Evolutionary conservation across 148 eudicot species (phyloP).

Genomic region (Spergularia bocconei): DNA sequence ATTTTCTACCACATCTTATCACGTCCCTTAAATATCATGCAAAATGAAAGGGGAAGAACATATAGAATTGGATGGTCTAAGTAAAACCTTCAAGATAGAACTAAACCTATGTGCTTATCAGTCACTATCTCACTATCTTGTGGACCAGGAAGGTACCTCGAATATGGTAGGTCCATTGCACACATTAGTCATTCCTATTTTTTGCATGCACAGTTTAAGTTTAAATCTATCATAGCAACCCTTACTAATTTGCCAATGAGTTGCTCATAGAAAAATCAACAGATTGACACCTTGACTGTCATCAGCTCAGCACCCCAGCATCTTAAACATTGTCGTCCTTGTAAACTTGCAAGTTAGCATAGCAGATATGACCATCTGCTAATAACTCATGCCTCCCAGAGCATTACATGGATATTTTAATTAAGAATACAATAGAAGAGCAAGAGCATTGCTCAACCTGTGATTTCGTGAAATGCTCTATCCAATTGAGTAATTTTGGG

Average conservation of each 20-base stretch:
- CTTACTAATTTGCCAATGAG: background rate
- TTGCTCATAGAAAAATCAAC: background rate
- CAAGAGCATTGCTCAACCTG: conserved; percentile 43
- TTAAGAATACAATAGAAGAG: background rate
- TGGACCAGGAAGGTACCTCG: too few relatives aligned
- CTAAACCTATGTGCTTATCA: too few relatives aligned
- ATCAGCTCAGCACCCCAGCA: background rate
- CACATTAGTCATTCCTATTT: too few relatives aligned
- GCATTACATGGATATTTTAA: background rate
- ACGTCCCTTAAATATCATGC: too few relatives aligned
- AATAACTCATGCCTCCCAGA: background rate
- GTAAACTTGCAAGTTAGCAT: background rate
- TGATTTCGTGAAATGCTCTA: conserved; percentile 55
- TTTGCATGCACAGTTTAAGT: background rate
- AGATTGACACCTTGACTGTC: background rate
- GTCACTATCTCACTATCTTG: too few relatives aligned
- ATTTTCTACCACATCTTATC: too few relatives aligned
- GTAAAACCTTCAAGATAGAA: too few relatives aligned
- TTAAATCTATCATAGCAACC: background rate
- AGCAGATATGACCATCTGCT: background rate
- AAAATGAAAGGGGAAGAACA: too few relatives aligned
- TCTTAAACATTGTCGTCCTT: too few relatives aligned
- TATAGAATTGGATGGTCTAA: too few relatives aligned
- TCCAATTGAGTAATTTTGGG: conserved; percentile 84
- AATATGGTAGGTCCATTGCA: too few relatives aligned